Base-by-base conservation (phyloP, 1,284 basidiomycete genomes). In the Moniliella sp. region DNA sequence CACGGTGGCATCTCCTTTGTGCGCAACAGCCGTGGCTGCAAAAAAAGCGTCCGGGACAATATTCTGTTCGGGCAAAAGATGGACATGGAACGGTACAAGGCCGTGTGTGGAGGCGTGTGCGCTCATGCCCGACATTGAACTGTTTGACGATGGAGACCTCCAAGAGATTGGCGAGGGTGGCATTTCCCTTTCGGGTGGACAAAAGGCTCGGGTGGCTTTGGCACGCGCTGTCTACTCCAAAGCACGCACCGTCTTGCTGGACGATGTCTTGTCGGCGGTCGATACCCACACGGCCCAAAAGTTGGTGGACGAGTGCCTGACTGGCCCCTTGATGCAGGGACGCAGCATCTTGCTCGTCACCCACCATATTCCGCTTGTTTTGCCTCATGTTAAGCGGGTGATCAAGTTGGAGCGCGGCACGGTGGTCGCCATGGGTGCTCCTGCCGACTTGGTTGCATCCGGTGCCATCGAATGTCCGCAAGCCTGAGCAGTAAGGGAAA, bases 271-370 rank as follows among this genome's bases (percentile, higher is more conserved):
- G 11, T 11, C 33, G 28, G 15, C 33, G 27, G 18, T 27, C 21
- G 82, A 88, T 59, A 78, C 80, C 62, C 79, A 84, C 50, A 82
- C 78, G 2, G 78, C 78, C 25, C 71, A 74, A 40, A 75, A 72
- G 51, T 59, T 80, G 18, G 64, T 76, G 11, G 74, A 70, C 48
- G 55, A 78, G 18, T 64, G 76, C 7, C 59, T 79, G 23, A 63
- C 64, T 9, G 76, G 76, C 0, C 71, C 73, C 4, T 63, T 79
- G 5, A 50, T 78, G 12, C 67, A 64, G 1, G 65, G 73, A 33
- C 68, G 76, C 11, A 78, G 76, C 1, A 72, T 78, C 28, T 70
- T 86, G 34, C 67, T 88, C 3, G 78, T 86, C 19, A 83, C 80
- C 0, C 82, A 88, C 56, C 29, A 30, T 13, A 13, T 30, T n/a